Conservation (phyloP, 805 yeast genomes). For the Kurtzmaniella cleridarum region DNA sequence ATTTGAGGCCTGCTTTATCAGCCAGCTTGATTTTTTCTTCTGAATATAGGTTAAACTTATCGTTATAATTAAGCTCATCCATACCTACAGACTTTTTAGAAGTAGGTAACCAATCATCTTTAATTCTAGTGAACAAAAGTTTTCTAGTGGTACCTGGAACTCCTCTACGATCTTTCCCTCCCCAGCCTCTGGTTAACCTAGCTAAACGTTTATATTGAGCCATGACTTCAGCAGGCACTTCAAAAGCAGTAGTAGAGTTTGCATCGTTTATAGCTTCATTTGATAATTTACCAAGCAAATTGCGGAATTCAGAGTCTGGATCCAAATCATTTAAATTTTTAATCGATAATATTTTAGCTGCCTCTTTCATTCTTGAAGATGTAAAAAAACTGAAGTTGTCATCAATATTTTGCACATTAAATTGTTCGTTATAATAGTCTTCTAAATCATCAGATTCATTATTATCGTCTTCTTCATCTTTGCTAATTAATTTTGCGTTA, state of each 20-base stretch:
- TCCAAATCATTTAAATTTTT: constrained; percentile 51
- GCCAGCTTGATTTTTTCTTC: constrained; percentile 30
- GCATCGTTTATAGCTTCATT: constrained; percentile 68
- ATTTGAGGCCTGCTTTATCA: constrained; percentile 43
- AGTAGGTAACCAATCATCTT: constrained; percentile 79
- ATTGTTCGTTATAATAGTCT: constrained; percentile 7
- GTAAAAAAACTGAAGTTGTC: constrained; percentile 46
- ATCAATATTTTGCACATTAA: constrained; percentile 33
- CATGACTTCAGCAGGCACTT: constrained; percentile 63
- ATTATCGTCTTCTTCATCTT: constrained; percentile 19
- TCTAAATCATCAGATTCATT: constrained; percentile 20
- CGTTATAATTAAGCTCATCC: constrained; percentile 45
- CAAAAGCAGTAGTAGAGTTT: constrained; percentile 64
- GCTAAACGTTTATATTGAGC: constrained; percentile 56
- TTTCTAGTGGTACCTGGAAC: constrained; percentile 74
- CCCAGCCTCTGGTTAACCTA: constrained; percentile 72
- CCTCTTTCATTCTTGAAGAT: constrained; percentile 33
- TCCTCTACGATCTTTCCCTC: constrained; percentile 67
- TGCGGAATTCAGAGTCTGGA: constrained; percentile 69
- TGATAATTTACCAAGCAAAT: constrained; percentile 67
- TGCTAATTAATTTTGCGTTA: constrained; percentile 5
- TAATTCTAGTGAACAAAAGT: constrained; percentile 60
- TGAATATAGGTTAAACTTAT: constrained; percentile 26
- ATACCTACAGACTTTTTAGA: constrained; percentile 53
- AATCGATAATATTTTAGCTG: constrained; percentile 39